Percentiles rank a stretch among this genome's conserved stretches.
Conservation (phyloP, 2,329 filamentous ascomycete species). For the Ophiostoma fasciatum region DNA sequence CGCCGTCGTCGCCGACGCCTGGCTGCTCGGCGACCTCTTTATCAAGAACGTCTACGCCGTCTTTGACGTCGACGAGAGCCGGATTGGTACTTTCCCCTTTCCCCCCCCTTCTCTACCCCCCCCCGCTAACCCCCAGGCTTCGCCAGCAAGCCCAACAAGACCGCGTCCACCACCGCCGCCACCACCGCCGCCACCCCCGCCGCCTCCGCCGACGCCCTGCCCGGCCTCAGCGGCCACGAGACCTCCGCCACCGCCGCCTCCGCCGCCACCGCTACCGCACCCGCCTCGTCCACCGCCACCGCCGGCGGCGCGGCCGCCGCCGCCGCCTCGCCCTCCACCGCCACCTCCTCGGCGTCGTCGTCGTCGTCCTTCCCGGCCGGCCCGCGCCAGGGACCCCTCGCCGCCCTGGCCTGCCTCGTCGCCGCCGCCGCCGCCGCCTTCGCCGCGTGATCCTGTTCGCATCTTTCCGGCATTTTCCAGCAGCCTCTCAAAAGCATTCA, state of each 20-base stretch:
- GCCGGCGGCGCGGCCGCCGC: no score
- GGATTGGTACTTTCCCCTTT: constrained; percentile 38
- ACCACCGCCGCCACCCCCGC: constrained; percentile 7
- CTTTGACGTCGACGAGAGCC: constrained; percentile 58
- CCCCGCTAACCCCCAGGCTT: constrained; percentile 7
- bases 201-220: constrained; percentile 7
- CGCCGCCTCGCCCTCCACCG: constrained; percentile 11
- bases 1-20: constrained; percentile 49
- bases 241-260: constrained; percentile 18
- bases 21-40: constrained; percentile 77
- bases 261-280: no score
- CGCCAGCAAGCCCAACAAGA: constrained; percentile 1
- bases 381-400: no score
- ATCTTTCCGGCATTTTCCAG: no score
- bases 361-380: no score
- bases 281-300: no score
- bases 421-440: no score
- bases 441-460: no score
- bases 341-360: no score
- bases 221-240: constrained; percentile 24
- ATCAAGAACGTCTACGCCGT: constrained; percentile 81
- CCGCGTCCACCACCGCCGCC: neutral
- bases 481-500: no score
- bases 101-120: neutral
- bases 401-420: no score